A percentile compares a stretch with the other conserved stretches of the same genome.
These are phyloP conservation scores for Paxillus rubicundulus DNA, from an alignment of 768 basidiomycete species.

Conservation along the genomic window DNA sequence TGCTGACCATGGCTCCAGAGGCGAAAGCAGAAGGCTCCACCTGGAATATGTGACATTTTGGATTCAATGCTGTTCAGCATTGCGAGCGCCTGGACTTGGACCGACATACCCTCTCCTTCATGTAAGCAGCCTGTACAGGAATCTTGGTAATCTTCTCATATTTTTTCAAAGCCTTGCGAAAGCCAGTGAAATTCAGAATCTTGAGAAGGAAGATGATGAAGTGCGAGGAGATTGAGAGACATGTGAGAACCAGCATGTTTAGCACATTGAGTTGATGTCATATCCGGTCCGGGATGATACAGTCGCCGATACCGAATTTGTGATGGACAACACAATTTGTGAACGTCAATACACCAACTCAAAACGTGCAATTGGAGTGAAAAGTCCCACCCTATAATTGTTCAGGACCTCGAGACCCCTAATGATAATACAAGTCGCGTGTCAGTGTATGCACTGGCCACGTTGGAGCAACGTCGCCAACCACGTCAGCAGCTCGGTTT, in stretches of 20 bases:
- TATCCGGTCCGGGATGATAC: not conserved
- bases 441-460: conserved; percentile 8
- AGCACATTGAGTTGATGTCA: not conserved
- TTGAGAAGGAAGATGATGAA: conserved; percentile 25
- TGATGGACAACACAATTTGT: not conserved
- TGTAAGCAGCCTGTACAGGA: conserved; percentile 72
- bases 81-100: not conserved
- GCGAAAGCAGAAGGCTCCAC: conserved; percentile 68
- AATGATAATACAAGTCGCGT: conserved; percentile 1
- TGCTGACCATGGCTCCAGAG: conserved; percentile 54
- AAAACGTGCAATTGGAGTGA: not conserved
- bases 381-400: conserved; percentile 69
- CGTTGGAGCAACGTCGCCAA: not conserved
- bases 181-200: conserved; percentile 88
- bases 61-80: not conserved
- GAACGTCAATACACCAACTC: not conserved
- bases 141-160: conserved; percentile 80
- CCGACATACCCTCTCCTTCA: conserved; percentile 63
- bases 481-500: not conserved
- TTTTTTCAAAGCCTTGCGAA: conserved; percentile 83
- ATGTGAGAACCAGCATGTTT: not conserved
- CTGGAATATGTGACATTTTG: conserved; percentile 38
- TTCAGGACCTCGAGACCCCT: conserved; percentile 83
- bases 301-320: not conserved
- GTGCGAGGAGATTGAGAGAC: not conserved